These are phyloP conservation scores for Gossypium mustelinum DNA, from an alignment of 345 rosid species.

Conservation along the genomic window DNA sequence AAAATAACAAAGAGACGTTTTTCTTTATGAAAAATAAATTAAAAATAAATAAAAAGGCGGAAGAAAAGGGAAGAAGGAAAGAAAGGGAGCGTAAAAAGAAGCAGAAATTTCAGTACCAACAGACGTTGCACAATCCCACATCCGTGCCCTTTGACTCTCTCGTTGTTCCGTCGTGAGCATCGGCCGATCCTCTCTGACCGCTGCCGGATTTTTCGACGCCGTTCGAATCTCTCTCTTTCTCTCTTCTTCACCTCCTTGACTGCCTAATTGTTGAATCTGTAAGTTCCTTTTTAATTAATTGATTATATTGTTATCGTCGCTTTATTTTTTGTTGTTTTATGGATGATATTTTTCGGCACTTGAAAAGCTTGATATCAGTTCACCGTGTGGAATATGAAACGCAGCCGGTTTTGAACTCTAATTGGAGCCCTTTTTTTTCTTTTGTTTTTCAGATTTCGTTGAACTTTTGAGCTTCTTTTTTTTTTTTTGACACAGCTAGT, in stretches of 20 bases:
- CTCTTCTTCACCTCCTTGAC: slow-evolving; percentile 4
- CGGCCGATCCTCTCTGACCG: slow-evolving; percentile 2
- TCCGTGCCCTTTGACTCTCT: slow-evolving; percentile 18
- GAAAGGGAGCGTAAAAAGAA: slow-evolving; percentile 7
- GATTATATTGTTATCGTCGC: background rate
- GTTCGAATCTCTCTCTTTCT: slow-evolving; percentile 17
- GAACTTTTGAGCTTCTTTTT: background rate
- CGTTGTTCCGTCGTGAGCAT: slow-evolving; percentile 16
- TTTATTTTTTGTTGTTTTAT: background rate
- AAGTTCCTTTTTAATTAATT: background rate
- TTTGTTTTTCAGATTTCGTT: background rate
- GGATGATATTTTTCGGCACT: background rate
- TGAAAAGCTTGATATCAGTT: background rate
- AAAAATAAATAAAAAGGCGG: background rate
- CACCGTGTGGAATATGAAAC: background rate
- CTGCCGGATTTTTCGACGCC: background rate
- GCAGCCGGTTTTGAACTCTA: background rate
- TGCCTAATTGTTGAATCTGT: background rate
- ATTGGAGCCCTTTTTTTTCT: background rate
- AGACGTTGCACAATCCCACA: slow-evolving; percentile 56
- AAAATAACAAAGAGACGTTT: too few relatives aligned
- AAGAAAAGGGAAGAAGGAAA: background rate
- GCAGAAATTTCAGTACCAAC: slow-evolving; percentile 15
- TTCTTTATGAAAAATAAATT: background rate
- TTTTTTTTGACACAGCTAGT: background rate